Evolutionary conservation across 2,329 filamentous ascomycete species (phyloP), one percentile per base, ranked within the genome.

Genomic region (Aspergillus viridinutans): DNA sequence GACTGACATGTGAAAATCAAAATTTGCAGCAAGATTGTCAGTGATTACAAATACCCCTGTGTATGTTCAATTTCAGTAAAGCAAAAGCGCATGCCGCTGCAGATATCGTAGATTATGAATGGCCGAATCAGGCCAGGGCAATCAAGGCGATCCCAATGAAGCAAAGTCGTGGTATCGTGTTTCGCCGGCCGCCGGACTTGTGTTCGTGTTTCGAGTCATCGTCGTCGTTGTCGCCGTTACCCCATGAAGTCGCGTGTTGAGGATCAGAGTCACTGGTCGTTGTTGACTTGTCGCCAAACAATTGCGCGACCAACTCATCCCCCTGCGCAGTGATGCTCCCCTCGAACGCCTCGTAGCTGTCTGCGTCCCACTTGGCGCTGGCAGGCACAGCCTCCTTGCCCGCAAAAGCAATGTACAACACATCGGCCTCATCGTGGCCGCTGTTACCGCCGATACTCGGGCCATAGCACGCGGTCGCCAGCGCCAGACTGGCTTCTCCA

Each of bases 391-490:
- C 52, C n/a, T 50, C 32, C 3, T 14, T 23, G 7, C 58, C 52
- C 3, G 49, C 26, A 47, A 57, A 59, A 8, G 57, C 57, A 28
- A 59, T 25, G 38, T 59, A 59, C 17, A 59, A 49, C 12, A 59
- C 54, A 53, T 59, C 57, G 3, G 26, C 3, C 1, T 12, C 54
- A 28, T 56, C 53, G 20, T 57, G 32, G 1, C 57, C 57, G n/a
- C 23, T 43, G 20, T 40, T 14, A 10, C 32, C 52, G 23, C 21
- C 32, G 40, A 57, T 47, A 0, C 28, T 17, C 7, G 28, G 2
- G 1, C 57, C 57, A 29, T 54, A 57, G 43, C 57, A 59, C 25
- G 28, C 52, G 2, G 52, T 57, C 32, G 57, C 57, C 42, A 59
- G 43, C 4, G 57, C 57, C 2, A 59, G 50, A 47, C 54, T 59